Evolutionary conservation across 1,284 basidiomycete genomes (phyloP).

Genomic region (Peniophora sp.): DNA sequence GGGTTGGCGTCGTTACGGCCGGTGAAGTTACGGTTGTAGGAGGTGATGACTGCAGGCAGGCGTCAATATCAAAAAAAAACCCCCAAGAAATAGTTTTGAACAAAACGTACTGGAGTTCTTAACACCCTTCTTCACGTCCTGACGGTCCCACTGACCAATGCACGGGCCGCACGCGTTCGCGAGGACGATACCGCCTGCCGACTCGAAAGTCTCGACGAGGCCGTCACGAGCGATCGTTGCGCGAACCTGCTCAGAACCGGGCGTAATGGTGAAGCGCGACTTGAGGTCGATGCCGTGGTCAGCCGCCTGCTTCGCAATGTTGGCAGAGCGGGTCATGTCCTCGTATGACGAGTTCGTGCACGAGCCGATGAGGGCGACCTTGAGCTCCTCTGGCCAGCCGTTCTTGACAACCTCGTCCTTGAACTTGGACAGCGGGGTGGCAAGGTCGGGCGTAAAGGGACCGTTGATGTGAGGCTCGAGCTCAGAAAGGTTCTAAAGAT

Average conservation of each 20-base stretch:
- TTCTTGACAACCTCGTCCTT: slow-evolving; percentile 90
- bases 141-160: slow-evolving; percentile 98
- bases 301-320: slow-evolving; percentile 86
- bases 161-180: slow-evolving; percentile 99
- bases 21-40: slow-evolving; percentile 99
- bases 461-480: slow-evolving; percentile 99
- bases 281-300: slow-evolving; percentile 85
- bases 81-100: slow-evolving; percentile 3
- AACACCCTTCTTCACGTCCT: slow-evolving; percentile 95
- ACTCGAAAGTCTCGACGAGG: slow-evolving; percentile 83
- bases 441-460: slow-evolving; percentile 94
- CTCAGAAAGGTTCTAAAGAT: slow-evolving; percentile 76
- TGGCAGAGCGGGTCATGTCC: slow-evolving; percentile 97
- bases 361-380: slow-evolving; percentile 96
- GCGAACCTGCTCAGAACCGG: slow-evolving; percentile 96
- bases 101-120: slow-evolving; percentile 74
- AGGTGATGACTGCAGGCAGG: slow-evolving; percentile 74
- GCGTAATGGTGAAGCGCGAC: slow-evolving; percentile 96
- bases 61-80: background rate
- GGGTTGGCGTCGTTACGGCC: slow-evolving; percentile 99
- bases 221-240: slow-evolving; percentile 98
- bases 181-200: slow-evolving; percentile 87
- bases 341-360: slow-evolving; percentile 99
- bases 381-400: slow-evolving; percentile 94
- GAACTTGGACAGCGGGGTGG: slow-evolving; percentile 95